A percentile compares a stretch with the other conserved stretches of the same genome.
Conservation (phyloP, 768 basidiomycete genomes). For the Kondoa subrosea region DNA sequence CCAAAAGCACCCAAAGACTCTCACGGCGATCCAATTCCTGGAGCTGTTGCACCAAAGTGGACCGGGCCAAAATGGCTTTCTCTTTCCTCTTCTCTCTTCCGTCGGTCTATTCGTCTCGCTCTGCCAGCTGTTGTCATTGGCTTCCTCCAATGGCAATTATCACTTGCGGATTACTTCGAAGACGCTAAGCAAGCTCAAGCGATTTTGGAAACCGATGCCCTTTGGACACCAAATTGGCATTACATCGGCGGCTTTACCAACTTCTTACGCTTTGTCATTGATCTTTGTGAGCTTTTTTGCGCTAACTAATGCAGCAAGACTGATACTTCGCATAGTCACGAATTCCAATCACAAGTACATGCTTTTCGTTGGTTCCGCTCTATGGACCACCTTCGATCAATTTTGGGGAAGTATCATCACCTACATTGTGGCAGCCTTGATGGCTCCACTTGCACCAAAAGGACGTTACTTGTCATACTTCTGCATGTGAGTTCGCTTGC, state of each 20-base stretch:
- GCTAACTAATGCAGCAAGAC: not conserved
- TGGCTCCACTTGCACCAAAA: constrained; percentile 28
- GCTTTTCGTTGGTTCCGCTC: constrained; percentile 28
- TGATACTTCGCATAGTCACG: constrained; percentile 21
- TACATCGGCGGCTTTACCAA: constrained; percentile 29
- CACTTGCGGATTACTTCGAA: constrained; percentile 12
- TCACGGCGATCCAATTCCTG: constrained; percentile 29
- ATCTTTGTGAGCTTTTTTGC: constrained; percentile 16
- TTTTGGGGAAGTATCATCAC: constrained; percentile 31
- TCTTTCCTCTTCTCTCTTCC: constrained; percentile 30
- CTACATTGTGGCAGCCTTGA: constrained; percentile 29
- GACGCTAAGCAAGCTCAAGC: constrained; percentile 20
- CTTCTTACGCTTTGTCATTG: constrained; percentile 30
- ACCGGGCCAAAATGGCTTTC: constrained; percentile 29
- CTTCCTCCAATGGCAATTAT: constrained; percentile 29
- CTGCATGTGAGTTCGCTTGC: constrained; percentile 27
- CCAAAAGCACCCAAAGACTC: constrained; percentile 28
- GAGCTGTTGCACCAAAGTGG: constrained; percentile 26
- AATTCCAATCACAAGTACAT: constrained; percentile 30
- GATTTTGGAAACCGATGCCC: constrained; percentile 22
- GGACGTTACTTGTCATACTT: constrained; percentile 28
- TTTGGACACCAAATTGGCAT: constrained; percentile 30
- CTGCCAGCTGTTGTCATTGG: constrained; percentile 30
- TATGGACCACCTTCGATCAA: constrained; percentile 31
- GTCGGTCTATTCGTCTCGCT: constrained; percentile 30